Evolutionary conservation across 345 rosid species (phyloP).

Genomic region (Eucalyptus victrix): DNA sequence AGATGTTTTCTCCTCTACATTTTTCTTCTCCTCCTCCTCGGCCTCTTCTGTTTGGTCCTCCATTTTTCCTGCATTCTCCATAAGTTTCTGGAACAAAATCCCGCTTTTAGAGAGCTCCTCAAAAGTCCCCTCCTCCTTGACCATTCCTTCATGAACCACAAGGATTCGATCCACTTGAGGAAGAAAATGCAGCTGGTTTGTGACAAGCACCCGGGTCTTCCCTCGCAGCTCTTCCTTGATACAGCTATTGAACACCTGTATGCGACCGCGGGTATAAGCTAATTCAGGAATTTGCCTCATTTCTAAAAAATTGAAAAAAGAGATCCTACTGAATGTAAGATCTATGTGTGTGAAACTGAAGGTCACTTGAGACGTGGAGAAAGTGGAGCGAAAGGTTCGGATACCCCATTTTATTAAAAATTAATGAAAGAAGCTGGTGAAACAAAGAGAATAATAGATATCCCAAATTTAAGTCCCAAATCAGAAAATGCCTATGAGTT

Average conservation of each 20-base stretch:
- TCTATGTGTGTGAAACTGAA: background rate
- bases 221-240: conserved; percentile 65
- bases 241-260: conserved; percentile 83
- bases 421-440: background rate
- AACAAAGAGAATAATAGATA: background rate
- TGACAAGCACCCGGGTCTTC: conserved; percentile 87
- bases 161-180: conserved; percentile 77
- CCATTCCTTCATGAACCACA: conserved; percentile 60
- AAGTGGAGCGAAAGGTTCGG: background rate
- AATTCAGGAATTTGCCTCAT: background rate
- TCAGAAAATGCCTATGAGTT: background rate
- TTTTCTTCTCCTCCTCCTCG: conserved; percentile 11
- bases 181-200: conserved; percentile 97
- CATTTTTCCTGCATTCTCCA: conserved; percentile 98
- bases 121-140: conserved; percentile 85
- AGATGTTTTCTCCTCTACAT: conserved; percentile 10
- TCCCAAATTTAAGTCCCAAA: background rate
- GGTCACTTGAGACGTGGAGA: background rate
- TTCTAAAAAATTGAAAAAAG: background rate
- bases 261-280: background rate
- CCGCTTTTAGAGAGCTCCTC: conserved; percentile 77
- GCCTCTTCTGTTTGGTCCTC: conserved; percentile 39
- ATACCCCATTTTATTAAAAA: background rate
- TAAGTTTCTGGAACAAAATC: conserved; percentile 58
- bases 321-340: background rate